A percentile compares a stretch with the other conserved stretches of the same genome.
Evolutionary conservation across 2,329 filamentous ascomycete genomes (phyloP).

Genomic region (Cadophora gregata): DNA sequence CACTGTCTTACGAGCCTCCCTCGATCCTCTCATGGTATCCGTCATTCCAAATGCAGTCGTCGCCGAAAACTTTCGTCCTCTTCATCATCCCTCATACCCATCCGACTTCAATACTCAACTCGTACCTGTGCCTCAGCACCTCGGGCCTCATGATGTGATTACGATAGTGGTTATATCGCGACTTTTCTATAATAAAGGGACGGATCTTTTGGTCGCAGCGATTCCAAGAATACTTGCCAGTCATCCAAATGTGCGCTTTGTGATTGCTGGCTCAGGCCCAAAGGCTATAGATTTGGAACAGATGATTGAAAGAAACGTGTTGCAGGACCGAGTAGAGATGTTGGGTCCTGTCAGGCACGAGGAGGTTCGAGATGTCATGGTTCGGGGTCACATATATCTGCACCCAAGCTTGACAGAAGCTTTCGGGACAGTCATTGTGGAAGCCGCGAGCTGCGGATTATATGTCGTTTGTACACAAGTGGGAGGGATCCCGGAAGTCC

Average conservation of each 20-base stretch:
- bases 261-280: slow-evolving; percentile 93
- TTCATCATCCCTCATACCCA: slow-evolving; percentile 56
- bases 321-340: slow-evolving; percentile 93
- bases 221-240: slow-evolving; percentile 90
- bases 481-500: slow-evolving; percentile 93
- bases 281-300: slow-evolving; percentile 98
- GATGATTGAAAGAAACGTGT: slow-evolving; percentile 93
- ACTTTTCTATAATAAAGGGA: slow-evolving; percentile 98
- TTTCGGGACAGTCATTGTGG: slow-evolving; percentile 97
- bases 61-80: slow-evolving; percentile 89
- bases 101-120: slow-evolving; percentile 46
- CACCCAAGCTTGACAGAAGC: slow-evolving; percentile 95
- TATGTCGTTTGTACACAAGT: slow-evolving; percentile 98
- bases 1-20: slow-evolving; percentile 89
- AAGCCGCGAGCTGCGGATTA: slow-evolving; percentile 92
- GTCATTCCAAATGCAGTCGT: slow-evolving; percentile 98
- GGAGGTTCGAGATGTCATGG: slow-evolving; percentile 97
- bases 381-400: slow-evolving; percentile 93
- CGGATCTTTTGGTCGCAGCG: slow-evolving; percentile 92
- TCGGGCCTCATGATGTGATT: slow-evolving; percentile 85
- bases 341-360: slow-evolving; percentile 92
- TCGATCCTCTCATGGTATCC: slow-evolving; percentile 96
- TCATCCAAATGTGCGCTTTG: slow-evolving; percentile 93
- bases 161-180: slow-evolving; percentile 97
- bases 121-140: slow-evolving; percentile 62